Evolutionary conservation across 495 filamentous ascomycete genomes (phyloP), one percentile per base, ranked within the genome.

Genomic region (Neurospora africana): DNA sequence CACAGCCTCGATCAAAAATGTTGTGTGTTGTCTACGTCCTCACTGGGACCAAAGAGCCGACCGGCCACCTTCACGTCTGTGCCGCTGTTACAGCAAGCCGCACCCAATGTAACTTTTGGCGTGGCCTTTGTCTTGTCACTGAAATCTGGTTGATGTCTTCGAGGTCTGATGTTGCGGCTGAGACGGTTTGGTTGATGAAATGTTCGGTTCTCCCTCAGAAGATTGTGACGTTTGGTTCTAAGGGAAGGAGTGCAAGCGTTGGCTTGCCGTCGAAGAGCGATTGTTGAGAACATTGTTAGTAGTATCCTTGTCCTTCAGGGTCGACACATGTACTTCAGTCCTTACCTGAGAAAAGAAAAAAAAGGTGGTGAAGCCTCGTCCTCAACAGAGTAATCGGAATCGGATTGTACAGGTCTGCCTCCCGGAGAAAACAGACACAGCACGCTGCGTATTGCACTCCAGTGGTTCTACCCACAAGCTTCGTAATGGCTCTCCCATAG

Each of bases 391-490:
- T 76, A 69, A 76, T 76, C 74, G 74, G 74, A 76, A 76, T 76
- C 72, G 74, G 44, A 76, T 74, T 72, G 70, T 76, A 68, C 65
- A 21, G 53, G 35, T 23, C 74, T 44, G 35, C 41, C 40, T 33
- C 23, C 38, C 37, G 44, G 6, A 47, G 43, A 41, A 68, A 36
- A 58, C 68, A 35, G 27, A 65, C 53, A 3, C 30, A 11, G 58
- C 70, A 76, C 74, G 74, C 74, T 74, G 72, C 74, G 70, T 76
- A 76, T 76, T 76, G 72, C 74, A 76, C 74, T 76, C 39, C 74
- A 72, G 74, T 76, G 74, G 5, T 69, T 41, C 53, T 74, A 27
- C 65, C 68, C 74, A 76, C 74, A 74, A 76, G 74, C 74, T 76
- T 76, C 74, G 74, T 72, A 72, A 76, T 72, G 72, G 70, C 74